phyloP scores from a whole-genome alignment of 371 early-diverging fungal species.

The Apophysomyces trapeziformis region DNA sequence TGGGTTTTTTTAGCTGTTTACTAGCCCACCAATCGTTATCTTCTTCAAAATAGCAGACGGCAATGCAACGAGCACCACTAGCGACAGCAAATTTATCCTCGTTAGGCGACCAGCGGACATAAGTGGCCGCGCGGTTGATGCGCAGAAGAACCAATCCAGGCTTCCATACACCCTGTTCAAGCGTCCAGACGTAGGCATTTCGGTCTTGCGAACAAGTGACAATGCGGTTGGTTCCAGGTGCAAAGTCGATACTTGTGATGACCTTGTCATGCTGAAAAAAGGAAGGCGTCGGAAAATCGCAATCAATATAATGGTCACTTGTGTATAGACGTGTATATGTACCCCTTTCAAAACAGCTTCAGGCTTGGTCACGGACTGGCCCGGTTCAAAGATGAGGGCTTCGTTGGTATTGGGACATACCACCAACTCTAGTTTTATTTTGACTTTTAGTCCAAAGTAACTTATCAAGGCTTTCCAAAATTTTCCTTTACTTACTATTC shows the following conservation, averaged over 20 bases:
- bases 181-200: conserved; percentile 97
- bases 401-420: conserved; percentile 90
- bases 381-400: conserved; percentile 84
- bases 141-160: conserved; percentile 94
- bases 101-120: conserved; percentile 93
- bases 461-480: too few relatives aligned
- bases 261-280: conserved; percentile 88
- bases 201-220: conserved; percentile 98
- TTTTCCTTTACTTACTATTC: conserved; percentile 57
- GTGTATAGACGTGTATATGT: conserved; percentile 22
- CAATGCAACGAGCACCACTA: conserved; percentile 87
- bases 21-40: conserved; percentile 97
- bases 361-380: conserved; percentile 64
- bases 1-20: conserved; percentile 94
- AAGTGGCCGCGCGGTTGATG: conserved; percentile 96
- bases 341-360: conserved; percentile 78
- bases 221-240: conserved; percentile 92
- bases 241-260: conserved; percentile 96
- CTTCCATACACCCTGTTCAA: conserved; percentile 82
- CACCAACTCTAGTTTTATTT: conserved; percentile 75
- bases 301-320: neutral
- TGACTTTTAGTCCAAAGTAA: too few relatives aligned
- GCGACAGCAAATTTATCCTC: conserved; percentile 99
- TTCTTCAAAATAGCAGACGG: conserved; percentile 95
- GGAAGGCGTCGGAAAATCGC: neutral